These are phyloP conservation scores for Crithidia expoeki DNA, from an alignment of 208 protist genomes.

Conservation along the genomic window DNA sequence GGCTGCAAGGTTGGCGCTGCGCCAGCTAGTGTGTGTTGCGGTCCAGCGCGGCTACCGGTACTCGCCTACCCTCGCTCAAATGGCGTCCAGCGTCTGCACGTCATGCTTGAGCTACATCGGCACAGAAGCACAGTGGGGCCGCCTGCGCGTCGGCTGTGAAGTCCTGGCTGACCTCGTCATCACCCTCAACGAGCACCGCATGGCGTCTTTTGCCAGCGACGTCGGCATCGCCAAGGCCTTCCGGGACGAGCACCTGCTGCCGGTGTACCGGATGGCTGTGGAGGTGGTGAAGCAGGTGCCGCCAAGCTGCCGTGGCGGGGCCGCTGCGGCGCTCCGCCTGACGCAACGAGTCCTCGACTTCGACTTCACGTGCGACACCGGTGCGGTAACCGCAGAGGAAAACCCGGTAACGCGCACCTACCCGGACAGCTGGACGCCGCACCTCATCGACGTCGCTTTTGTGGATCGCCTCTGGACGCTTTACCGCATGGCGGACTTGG, in stretches of 20 bases:
- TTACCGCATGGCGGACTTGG: slow-evolving; percentile 27
- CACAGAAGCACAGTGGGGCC: slow-evolving; percentile 3
- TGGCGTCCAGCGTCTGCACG: slow-evolving; percentile 34
- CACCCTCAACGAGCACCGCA: slow-evolving; percentile 30
- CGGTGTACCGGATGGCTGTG: slow-evolving; percentile 44
- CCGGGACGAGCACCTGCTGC: slow-evolving; percentile 50
- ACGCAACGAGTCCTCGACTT: slow-evolving; percentile 34
- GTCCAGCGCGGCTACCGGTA: slow-evolving; percentile 36
- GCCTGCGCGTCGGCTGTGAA: slow-evolving; percentile 36
- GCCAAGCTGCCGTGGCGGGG: slow-evolving; percentile 4
- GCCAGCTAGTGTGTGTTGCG: slow-evolving; percentile 27
- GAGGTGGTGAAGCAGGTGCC: slow-evolving; percentile 33
- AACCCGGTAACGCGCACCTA: slow-evolving; percentile 27
- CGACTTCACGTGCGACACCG: slow-evolving; percentile 31
- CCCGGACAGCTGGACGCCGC: slow-evolving; percentile 13
- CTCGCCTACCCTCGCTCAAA: slow-evolving; percentile 22
- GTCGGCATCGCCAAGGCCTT: slow-evolving; percentile 45
- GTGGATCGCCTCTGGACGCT: slow-evolving; percentile 29
- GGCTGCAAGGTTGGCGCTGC: slow-evolving; percentile 32
- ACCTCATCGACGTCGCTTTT: slow-evolving; percentile 25
- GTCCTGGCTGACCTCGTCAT: slow-evolving; percentile 32
- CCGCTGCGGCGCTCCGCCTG: slow-evolving; percentile 19
- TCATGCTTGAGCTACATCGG: slow-evolving; percentile 17
- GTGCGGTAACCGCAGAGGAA: slow-evolving; percentile 9
- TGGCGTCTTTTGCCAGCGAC: slow-evolving; percentile 30